Conservation (phyloP, 257 asterid genomes). For the Solanum gracilifrons region DNA sequence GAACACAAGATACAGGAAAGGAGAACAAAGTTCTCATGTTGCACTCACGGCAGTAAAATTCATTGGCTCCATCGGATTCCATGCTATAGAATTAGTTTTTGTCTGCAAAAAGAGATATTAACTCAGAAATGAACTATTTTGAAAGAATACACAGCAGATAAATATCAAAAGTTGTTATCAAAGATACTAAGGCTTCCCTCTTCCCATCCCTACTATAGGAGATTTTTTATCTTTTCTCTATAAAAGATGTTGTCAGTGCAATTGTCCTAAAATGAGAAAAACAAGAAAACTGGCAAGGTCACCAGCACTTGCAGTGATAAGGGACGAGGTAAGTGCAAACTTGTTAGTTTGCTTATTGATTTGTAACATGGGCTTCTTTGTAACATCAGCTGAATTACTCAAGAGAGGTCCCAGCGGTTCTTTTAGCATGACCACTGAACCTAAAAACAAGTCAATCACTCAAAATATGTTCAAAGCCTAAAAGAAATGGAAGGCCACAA, state of each 20-base stretch:
- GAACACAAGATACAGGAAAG: neutral
- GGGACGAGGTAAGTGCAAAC: neutral
- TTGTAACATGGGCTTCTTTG: neutral
- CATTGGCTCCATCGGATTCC: conserved; percentile 99
- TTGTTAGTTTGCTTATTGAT: neutral
- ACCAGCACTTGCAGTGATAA: neutral
- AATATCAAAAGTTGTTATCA: neutral
- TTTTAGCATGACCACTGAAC: neutral
- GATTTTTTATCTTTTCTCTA: neutral
- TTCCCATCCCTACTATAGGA: neutral
- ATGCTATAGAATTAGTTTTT: conserved; percentile 75
- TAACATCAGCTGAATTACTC: neutral
- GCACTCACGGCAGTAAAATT: conserved; percentile 91
- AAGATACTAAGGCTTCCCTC: neutral
- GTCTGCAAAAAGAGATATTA: conserved; percentile 38
- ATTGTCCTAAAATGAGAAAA: neutral
- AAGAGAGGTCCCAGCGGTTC: neutral
- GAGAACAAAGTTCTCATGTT: neutral
- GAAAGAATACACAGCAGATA: neutral
- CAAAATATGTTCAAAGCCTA: neutral
- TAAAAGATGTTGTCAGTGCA: neutral
- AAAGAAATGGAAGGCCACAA: neutral
- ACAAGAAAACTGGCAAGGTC: neutral
- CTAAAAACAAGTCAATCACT: neutral
- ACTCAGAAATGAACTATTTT: neutral